Conservation (phyloP, 257 asterid genomes). For the Fraxinus americana region DNA sequence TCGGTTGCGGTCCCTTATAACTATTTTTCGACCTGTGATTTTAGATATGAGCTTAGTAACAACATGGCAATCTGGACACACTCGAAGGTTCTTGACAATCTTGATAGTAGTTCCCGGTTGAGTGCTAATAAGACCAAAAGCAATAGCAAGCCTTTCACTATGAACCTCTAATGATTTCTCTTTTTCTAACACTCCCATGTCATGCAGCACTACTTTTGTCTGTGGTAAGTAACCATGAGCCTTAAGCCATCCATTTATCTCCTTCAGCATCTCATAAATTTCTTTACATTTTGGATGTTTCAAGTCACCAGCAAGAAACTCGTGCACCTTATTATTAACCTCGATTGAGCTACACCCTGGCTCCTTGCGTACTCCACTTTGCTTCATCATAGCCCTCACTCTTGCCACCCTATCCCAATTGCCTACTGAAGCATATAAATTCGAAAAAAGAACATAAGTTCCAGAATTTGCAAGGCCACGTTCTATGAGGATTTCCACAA, state of each 20-base stretch:
- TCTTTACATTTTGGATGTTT: slow-evolving; percentile 47
- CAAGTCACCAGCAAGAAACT: slow-evolving; percentile 56
- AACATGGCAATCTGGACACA: slow-evolving; percentile 51
- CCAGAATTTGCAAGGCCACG: slow-evolving; percentile 48
- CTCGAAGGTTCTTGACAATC: slow-evolving; percentile 51
- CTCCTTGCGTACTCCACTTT: slow-evolving; percentile 50
- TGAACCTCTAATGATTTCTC: slow-evolving; percentile 47
- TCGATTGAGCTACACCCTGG: slow-evolving; percentile 62
- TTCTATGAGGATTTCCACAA: slow-evolving; percentile 31
- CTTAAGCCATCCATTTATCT: slow-evolving; percentile 41
- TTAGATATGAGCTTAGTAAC: slow-evolving; percentile 46
- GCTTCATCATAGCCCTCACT: slow-evolving; percentile 48
- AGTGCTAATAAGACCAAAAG: slow-evolving; percentile 42
- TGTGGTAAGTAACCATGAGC: slow-evolving; percentile 33
- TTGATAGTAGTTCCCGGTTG: slow-evolving; percentile 44
- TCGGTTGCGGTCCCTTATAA: slow-evolving; percentile 56
- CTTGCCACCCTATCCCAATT: slow-evolving; percentile 56
- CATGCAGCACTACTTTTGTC: slow-evolving; percentile 39
- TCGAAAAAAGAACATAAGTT: slow-evolving; percentile 50
- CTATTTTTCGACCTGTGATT: slow-evolving; percentile 44
- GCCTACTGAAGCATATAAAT: slow-evolving; percentile 50
- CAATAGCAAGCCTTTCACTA: slow-evolving; percentile 44
- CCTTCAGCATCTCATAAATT: slow-evolving; percentile 43
- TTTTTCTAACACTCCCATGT: slow-evolving; percentile 42
- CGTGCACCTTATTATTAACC: slow-evolving; percentile 49